Base-by-base conservation (phyloP, 306 rosid genomes). In the Quillaja saponaria region DNA sequence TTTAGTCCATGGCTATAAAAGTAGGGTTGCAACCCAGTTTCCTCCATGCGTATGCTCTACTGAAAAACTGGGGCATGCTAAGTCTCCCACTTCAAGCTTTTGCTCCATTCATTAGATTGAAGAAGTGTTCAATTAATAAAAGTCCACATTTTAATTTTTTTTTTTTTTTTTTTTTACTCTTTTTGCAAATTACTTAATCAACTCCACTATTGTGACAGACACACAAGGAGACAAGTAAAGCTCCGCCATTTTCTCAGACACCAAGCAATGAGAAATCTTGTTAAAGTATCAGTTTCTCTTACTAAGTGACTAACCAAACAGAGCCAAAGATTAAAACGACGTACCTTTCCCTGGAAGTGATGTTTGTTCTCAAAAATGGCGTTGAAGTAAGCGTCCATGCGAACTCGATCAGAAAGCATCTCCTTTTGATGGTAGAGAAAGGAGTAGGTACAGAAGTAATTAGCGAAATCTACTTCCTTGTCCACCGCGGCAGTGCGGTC, bases 361-460 rank as follows among this genome's bases (percentile, higher is more conserved):
- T 71, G 86, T 67, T 84, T 92, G 84, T 92, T 92, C 73, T 78
- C 58, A 48, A 89, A 87, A 69, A 92, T 79, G 65, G 99, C 84
- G 58, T 84, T 76, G 80, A 66, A 85, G 76, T 89, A 92, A 70
- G 97, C 87, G 71, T 92, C 95, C 99, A 92, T 92, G 64, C 99
- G 99, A 76, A 92, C 99, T 33, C 97, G 90, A 64, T 92, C 99
- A 28, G 90, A 92, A 65, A 92, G 99, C 99, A 89, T 92, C 75
- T 92, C 97, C 81, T 92, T 92, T 81, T 92, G 99, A 79, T 92
- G 99, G 70, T 83, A 92, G 10, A 92, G 88, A 45, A 89, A 89
- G 67, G 95, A 75, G 67, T 92, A 92, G 67, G 99, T 86, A 82
- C 95, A 92, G 73, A 92, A 92, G 78, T 92, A 92, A 8, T 89